phyloP scores from a whole-genome alignment of 2,329 filamentous ascomycete species.

The Epichloe brachyelytri region DNA sequence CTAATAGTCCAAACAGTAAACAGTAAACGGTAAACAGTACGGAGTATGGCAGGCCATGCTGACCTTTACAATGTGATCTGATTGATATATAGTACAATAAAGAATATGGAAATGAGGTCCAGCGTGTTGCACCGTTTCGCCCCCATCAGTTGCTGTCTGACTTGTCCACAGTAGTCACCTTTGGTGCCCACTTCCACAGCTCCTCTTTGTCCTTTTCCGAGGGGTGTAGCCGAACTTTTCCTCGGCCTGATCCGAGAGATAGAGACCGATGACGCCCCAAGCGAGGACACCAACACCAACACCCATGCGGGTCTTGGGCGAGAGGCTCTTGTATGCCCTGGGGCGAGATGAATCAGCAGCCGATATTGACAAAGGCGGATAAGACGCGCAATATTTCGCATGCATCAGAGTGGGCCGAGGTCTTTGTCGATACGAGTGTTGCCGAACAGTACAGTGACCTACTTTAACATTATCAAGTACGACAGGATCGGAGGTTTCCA shows the following conservation, averaged over 20 bases:
- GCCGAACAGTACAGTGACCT: too few species aligned
- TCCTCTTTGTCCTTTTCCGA: conserved; percentile 60
- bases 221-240: conserved; percentile 58
- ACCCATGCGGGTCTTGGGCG: conserved; percentile 54
- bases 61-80: neutral
- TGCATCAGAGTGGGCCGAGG: too few species aligned
- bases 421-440: too few species aligned
- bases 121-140: neutral
- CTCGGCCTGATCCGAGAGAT: conserved; percentile 59
- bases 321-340: conserved; percentile 59
- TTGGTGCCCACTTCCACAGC: conserved; percentile 48
- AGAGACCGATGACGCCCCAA: conserved; percentile 65
- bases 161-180: conserved; percentile 45
- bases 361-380: neutral
- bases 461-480: too few species aligned
- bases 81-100: too few species aligned
- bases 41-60: neutral
- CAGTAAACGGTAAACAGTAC: too few species aligned
- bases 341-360: neutral
- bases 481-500: too few species aligned
- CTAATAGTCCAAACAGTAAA: too few species aligned
- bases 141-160: neutral
- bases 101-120: neutral
- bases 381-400: too few species aligned
- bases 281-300: conserved; percentile 64